Percentiles rank a stretch among this genome's conserved stretches.
Evolutionary conservation across 1,139 yeast species (phyloP).

Genomic region (Hyphopichia khmerensis): DNA sequence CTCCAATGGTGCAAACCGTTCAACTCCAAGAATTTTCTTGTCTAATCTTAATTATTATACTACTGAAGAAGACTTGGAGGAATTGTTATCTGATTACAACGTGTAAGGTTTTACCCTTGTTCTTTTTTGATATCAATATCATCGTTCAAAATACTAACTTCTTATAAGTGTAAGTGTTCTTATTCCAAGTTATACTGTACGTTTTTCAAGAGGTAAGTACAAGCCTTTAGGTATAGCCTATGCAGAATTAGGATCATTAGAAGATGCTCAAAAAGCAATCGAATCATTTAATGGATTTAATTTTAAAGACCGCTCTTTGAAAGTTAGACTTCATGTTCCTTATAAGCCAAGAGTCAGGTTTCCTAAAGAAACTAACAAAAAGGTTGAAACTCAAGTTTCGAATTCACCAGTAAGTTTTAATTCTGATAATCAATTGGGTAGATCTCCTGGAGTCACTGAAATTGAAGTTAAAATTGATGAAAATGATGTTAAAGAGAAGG

Average conservation of each 20-base stretch:
- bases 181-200: slow-evolving; percentile 55
- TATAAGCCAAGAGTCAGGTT: slow-evolving; percentile 24
- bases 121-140: too few relatives aligned
- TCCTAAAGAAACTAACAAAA: neutral
- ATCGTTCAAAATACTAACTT: neutral
- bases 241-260: slow-evolving; percentile 54
- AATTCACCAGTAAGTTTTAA: neutral
- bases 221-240: slow-evolving; percentile 65
- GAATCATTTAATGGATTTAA: slow-evolving; percentile 37
- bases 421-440: neutral
- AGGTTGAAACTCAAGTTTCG: neutral
- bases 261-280: slow-evolving; percentile 49
- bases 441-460: neutral
- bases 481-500: neutral
- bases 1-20: neutral
- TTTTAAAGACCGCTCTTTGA: slow-evolving; percentile 38
- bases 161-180: slow-evolving; percentile 39
- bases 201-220: slow-evolving; percentile 38
- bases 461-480: neutral
- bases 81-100: slow-evolving; percentile 23
- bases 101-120: slow-evolving; percentile 6
- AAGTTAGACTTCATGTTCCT: slow-evolving; percentile 40
- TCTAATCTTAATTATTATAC: slow-evolving; percentile 43
- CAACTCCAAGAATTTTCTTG: slow-evolving; percentile 23
- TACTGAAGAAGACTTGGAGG: slow-evolving; percentile 42